Percentiles rank a stretch among this genome's conserved stretches.
phyloP scores from a whole-genome alignment of 1,139 yeast genomes.

The Yamadazyma dendronema region DNA sequence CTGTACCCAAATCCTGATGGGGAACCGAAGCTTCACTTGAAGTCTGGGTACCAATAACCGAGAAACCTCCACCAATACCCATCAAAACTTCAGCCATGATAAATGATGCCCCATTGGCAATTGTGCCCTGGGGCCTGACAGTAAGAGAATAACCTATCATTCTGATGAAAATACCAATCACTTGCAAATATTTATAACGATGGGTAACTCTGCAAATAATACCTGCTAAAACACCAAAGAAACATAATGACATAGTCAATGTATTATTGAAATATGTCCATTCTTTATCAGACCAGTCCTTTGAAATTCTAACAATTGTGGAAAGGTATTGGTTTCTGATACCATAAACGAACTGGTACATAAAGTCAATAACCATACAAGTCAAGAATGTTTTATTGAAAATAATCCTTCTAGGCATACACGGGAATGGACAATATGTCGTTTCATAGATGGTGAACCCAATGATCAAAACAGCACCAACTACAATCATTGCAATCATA shows the following conservation, averaged over 20 bases:
- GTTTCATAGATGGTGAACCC: slow-evolving; percentile 24
- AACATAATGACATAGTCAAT: slow-evolving; percentile 31
- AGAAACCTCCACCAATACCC: slow-evolving; percentile 32
- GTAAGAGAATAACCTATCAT: slow-evolving; percentile 27
- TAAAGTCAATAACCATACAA: slow-evolving; percentile 18
- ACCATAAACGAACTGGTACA: slow-evolving; percentile 19
- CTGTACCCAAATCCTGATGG: slow-evolving; percentile 47
- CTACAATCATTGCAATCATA: slow-evolving; percentile 35
- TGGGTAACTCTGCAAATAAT: slow-evolving; percentile 24
- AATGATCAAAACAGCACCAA: slow-evolving; percentile 30
- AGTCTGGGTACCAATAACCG: slow-evolving; percentile 29
- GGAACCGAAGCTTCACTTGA: slow-evolving; percentile 37
- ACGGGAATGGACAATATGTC: slow-evolving; percentile 28
- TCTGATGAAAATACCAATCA: slow-evolving; percentile 25
- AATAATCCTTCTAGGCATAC: slow-evolving; percentile 30
- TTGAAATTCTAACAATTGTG: slow-evolving; percentile 19
- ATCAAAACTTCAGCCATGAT: slow-evolving; percentile 22
- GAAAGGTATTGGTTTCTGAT: slow-evolving; percentile 16
- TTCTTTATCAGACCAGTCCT: slow-evolving; percentile 23
- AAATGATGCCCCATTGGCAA: slow-evolving; percentile 19
- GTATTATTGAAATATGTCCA: slow-evolving; percentile 36
- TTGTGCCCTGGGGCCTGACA: slow-evolving; percentile 17
- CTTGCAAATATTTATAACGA: slow-evolving; percentile 29
- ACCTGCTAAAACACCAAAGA: slow-evolving; percentile 34
- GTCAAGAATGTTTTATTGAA: slow-evolving; percentile 31